Evolutionary conservation across 106 monocot genomes (phyloP).

Genomic region (Triglochin maritima): DNA sequence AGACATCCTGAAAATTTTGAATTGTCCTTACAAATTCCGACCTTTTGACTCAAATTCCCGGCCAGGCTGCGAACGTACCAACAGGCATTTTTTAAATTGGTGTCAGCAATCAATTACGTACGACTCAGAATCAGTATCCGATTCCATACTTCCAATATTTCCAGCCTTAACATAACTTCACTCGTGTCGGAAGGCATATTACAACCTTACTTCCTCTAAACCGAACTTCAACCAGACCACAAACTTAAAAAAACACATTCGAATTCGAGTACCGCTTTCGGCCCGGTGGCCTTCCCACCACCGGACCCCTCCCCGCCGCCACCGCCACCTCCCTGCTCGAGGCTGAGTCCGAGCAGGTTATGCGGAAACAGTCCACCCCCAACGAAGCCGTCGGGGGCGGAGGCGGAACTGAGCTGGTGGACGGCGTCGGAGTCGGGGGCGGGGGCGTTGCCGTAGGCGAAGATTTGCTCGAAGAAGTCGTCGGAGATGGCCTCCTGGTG

Average conservation of each 20-base stretch:
- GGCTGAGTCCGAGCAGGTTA: slow-evolving; percentile 45
- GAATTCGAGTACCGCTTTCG: slow-evolving; percentile 10
- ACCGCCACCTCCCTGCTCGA: slow-evolving; percentile 35
- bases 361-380: slow-evolving; percentile 33
- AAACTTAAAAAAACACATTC: neutral
- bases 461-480: slow-evolving; percentile 96
- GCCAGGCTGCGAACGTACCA: too few relatives aligned
- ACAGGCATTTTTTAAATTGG: too few relatives aligned
- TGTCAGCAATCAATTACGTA: too few relatives aligned
- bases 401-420: slow-evolving; percentile 22
- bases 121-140: too few relatives aligned
- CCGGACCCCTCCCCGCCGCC: slow-evolving; percentile 38
- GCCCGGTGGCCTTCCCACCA: slow-evolving; percentile 6
- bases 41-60: too few relatives aligned
- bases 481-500: slow-evolving; percentile 50
- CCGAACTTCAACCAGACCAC: too few relatives aligned
- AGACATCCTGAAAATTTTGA: too few relatives aligned
- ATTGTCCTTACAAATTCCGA: too few relatives aligned
- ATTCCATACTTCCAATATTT: too few relatives aligned
- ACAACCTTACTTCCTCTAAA: too few relatives aligned
- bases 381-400: neutral
- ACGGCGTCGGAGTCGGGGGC: slow-evolving; percentile 1
- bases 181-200: too few relatives aligned
- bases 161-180: too few relatives aligned
- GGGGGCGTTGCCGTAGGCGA: slow-evolving; percentile 23